Evolutionary conservation across 2,329 filamentous ascomycete genomes (phyloP).

Genomic region (Colletotrichum navitas): DNA sequence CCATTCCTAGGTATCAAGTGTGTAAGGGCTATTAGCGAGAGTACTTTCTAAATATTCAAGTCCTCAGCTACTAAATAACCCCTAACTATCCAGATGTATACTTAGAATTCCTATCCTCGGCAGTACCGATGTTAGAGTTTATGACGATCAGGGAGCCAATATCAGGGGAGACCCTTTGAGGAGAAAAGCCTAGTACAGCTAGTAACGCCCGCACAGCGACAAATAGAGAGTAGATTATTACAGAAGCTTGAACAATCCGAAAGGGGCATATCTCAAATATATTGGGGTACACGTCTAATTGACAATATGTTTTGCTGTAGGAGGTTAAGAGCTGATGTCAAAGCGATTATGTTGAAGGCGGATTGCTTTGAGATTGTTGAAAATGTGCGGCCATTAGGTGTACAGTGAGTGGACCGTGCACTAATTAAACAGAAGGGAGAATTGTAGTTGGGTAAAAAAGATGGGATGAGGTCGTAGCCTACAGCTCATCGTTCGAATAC

Average conservation of each 20-base stretch:
- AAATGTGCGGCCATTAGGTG: too few species aligned
- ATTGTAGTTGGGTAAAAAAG: background rate
- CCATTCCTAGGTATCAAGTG: background rate
- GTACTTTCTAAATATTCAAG: background rate
- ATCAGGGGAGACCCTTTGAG: background rate
- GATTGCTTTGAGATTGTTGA: too few species aligned
- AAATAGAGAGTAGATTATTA: background rate
- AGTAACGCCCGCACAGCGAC: background rate
- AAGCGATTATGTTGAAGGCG: too few species aligned
- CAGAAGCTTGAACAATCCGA: too few species aligned
- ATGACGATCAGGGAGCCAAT: background rate
- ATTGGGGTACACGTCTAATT: too few species aligned
- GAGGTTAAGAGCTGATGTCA: too few species aligned
- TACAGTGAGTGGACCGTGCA: too few species aligned
- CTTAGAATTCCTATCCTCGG: background rate
- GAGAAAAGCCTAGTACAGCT: background rate
- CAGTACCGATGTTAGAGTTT: background rate
- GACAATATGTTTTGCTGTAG: too few species aligned
- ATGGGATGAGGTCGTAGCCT: background rate
- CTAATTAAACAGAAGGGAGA: too few species aligned
- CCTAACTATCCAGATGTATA: background rate
- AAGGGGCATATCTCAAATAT: too few species aligned
- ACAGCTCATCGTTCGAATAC: background rate
- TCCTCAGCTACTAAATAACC: background rate
- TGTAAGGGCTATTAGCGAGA: background rate